Base-by-base conservation (phyloP, 768 basidiomycete genomes). In the Sutorius australiensis region DNA sequence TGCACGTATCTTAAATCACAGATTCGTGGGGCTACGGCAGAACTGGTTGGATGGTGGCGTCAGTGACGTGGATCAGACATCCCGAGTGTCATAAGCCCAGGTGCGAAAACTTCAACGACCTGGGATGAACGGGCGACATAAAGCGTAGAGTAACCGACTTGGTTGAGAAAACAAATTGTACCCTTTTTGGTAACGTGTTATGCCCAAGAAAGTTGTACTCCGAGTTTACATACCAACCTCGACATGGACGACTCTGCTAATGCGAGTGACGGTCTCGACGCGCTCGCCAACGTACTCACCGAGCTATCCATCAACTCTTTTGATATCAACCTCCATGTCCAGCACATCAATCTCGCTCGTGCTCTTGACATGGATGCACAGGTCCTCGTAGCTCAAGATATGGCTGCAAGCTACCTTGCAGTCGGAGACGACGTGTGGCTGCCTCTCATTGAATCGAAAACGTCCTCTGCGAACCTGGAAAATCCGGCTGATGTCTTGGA, bases 371-470 rank as follows among this genome's bases (percentile, higher is more conserved):
- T 84, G 73, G 78, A 82, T 11, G 75, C 79, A 39, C 84, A 91
- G 58, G 67, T 80, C 17, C 64, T 75, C 32, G 73, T 75, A 6
- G 91, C 88, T 16, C 76, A 81, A 60, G 83, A 87, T 62, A 84
- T 87, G 78, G 74, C 84, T 63, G 69, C 81, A 4, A 77, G 77
- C 48, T 82, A 80, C 59, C 73, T 84, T 57, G 81, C 87, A 7
- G 83, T 79, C 10, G 79, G 80, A 31, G 83, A 87, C 52, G 81
- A 87, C 33, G 77, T 89, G 19, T 93, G 90, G 90, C 53, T 84
- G n/a, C 81, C 83, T 19, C 72, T 91, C 39, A 75, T 91, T 31
- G 72, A 80, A 11, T 70, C 74, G 17, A 87, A 83, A 65, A 66
- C 76, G 44, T 65, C 72, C n/a, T 60, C 73, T 1, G 73, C 76